A percentile compares a stretch with the other conserved stretches of the same genome.
These are phyloP conservation scores for Corchorus capsularis DNA, from an alignment of 345 rosid genomes.

Conservation along the genomic window DNA sequence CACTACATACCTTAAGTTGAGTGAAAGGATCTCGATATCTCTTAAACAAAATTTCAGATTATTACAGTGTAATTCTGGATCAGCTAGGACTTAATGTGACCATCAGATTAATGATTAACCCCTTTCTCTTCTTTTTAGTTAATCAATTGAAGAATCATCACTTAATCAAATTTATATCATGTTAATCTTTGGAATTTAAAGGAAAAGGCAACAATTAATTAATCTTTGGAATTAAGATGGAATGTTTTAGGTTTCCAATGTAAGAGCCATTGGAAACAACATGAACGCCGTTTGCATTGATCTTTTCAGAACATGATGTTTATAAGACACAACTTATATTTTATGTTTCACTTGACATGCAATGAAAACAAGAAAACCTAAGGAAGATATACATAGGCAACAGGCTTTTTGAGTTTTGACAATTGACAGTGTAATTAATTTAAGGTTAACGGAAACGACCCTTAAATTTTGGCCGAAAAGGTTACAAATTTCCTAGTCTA, in stretches of 20 bases:
- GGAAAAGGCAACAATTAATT: background rate
- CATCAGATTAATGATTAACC: too few relatives aligned
- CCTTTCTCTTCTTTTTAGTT: too few relatives aligned
- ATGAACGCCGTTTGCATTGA: background rate
- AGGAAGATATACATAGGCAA: background rate
- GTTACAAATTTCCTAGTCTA: slow-evolving; percentile 11
- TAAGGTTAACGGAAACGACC: background rate
- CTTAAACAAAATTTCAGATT: too few relatives aligned
- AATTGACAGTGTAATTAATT: background rate
- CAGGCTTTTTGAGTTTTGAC: background rate
- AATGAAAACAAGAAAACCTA: background rate
- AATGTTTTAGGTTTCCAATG: slow-evolving; percentile 11
- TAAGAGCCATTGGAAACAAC: background rate
- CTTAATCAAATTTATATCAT: too few relatives aligned
- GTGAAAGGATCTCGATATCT: too few relatives aligned
- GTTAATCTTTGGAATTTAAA: background rate
- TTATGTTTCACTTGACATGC: background rate
- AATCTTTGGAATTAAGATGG: background rate
- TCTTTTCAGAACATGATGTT: background rate
- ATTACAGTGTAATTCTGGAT: too few relatives aligned
- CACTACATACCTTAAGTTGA: too few relatives aligned
- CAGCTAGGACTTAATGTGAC: too few relatives aligned
- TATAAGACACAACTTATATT: background rate
- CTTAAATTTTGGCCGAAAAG: slow-evolving; percentile 18
- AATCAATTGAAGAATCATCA: background rate